These are phyloP conservation scores for Ajuga chamaepitys DNA, from an alignment of 257 asterid species.

Conservation along the genomic window DNA sequence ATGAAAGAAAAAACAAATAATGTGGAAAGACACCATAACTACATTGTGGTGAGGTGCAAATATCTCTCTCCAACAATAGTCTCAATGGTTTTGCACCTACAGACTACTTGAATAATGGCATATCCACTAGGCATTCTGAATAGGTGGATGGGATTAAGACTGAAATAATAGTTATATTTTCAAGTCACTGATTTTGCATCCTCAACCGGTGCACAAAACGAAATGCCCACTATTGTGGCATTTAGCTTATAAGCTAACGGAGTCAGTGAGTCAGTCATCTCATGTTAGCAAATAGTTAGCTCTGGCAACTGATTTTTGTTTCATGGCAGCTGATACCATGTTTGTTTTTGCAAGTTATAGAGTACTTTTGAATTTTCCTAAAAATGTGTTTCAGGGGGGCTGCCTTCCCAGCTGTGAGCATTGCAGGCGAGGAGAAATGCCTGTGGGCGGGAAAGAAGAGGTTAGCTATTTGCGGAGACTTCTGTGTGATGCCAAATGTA, in stretches of 20 bases:
- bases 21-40: no score
- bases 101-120: background rate
- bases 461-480: conserved; percentile 83
- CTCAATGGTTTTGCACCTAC: background rate
- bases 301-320: background rate
- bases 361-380: background rate
- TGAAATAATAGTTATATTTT: background rate
- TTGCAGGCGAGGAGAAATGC: conserved; percentile 68
- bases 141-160: background rate
- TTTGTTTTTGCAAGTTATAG: background rate
- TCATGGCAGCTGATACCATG: no score
- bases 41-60: no score
- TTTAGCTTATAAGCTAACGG: no score
- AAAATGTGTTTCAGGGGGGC: conserved; percentile 52
- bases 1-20: background rate
- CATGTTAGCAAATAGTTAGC: background rate
- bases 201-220: no score
- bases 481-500: conserved; percentile 65
- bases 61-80: background rate
- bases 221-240: no score
- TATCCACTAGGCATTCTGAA: background rate
- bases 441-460: conserved; percentile 56
- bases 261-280: background rate
- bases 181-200: background rate
- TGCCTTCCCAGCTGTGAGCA: conserved; percentile 67